phyloP scores from a whole-genome alignment of 495 filamentous ascomycete species.

The Penicilliopsis zonata region DNA sequence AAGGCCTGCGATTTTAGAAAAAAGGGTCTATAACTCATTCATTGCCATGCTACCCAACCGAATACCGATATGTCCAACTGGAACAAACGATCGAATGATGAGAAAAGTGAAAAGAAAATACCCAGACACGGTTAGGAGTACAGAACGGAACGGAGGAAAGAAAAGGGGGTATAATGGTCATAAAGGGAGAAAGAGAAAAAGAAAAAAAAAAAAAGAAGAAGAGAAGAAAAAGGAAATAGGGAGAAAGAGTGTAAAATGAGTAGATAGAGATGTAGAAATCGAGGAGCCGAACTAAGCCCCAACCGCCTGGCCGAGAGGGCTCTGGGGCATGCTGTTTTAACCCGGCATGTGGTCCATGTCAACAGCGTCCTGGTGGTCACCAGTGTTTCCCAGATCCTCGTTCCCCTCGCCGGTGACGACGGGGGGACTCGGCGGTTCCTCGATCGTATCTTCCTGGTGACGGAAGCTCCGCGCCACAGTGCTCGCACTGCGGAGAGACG shows the following conservation, averaged over 20 bases:
- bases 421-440: constrained; percentile 1
- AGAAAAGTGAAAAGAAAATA: too few species aligned
- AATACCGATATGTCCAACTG: too few species aligned
- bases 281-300: constrained; percentile 9
- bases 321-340: constrained; percentile 5
- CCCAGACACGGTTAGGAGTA: not conserved
- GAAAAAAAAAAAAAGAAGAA: too few species aligned
- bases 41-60: too few species aligned
- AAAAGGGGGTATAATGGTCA: constrained; percentile 12
- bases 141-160: not conserved
- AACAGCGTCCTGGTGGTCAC: not conserved
- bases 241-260: constrained; percentile 1
- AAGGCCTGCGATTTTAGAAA: too few species aligned
- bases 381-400: constrained; percentile 5
- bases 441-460: constrained; percentile 12
- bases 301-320: constrained; percentile 12
- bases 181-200: constrained; percentile 3
- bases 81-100: too few species aligned
- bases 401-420: not conserved
- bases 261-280: not conserved
- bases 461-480: constrained; percentile 23
- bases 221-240: not conserved
- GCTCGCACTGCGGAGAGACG: constrained; percentile 26
- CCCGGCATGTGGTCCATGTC: constrained; percentile 1
- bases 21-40: not conserved